phyloP scores from a whole-genome alignment of 306 rosid genomes.

The Ochetophila trinervis region DNA sequence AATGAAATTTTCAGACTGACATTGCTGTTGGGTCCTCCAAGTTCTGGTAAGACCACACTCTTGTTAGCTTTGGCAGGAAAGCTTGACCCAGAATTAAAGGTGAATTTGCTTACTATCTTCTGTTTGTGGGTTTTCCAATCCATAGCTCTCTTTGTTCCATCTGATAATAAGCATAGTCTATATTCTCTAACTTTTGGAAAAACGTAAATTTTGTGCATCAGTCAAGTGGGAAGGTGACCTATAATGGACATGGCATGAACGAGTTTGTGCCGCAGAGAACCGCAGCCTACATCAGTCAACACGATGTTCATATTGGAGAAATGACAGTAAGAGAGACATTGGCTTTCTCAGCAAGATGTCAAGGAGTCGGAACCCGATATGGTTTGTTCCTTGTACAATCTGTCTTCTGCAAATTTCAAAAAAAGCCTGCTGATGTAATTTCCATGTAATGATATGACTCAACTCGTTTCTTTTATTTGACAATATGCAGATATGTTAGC shows the following conservation, averaged over 20 bases:
- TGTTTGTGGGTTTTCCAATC: not conserved
- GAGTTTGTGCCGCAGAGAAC: slow-evolving; percentile 43
- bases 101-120: not conserved
- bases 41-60: slow-evolving; percentile 50
- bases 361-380: slow-evolving; percentile 47
- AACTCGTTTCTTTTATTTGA: not conserved
- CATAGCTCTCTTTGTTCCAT: not conserved
- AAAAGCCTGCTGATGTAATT: not conserved
- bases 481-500: slow-evolving; percentile 36
- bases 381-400: slow-evolving; percentile 22
- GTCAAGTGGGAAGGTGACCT: slow-evolving; percentile 41
- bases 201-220: not conserved
- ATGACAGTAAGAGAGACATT: slow-evolving; percentile 54
- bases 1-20: slow-evolving; percentile 35
- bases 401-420: too few species aligned
- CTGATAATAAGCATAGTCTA: not conserved
- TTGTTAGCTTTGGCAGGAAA: slow-evolving; percentile 52
- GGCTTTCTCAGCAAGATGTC: slow-evolving; percentile 52
- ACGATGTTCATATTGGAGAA: slow-evolving; percentile 44
- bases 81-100: slow-evolving; percentile 36
- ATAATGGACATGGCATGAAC: slow-evolving; percentile 41
- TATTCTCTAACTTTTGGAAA: not conserved
- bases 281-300: slow-evolving; percentile 49
- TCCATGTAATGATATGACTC: not conserved
- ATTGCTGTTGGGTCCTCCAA: slow-evolving; percentile 55